phyloP scores from a whole-genome alignment of 345 rosid species.

The Acer saccharum region DNA sequence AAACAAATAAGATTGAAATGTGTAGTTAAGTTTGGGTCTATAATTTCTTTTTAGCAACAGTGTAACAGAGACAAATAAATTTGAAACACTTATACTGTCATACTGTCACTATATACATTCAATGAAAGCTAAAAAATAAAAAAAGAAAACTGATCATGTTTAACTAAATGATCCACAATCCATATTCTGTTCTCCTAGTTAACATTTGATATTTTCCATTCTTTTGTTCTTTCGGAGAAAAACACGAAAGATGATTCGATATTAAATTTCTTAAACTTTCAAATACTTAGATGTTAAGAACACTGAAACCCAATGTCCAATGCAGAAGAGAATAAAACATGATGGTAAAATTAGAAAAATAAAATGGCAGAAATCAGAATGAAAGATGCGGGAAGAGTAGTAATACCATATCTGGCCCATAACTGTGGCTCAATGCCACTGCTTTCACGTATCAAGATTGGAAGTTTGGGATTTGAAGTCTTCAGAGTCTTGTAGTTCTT shows the following conservation, averaged over 20 bases:
- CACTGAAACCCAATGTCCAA: too few species aligned
- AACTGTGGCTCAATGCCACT: slow-evolving; percentile 80
- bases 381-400: neutral
- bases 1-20: neutral
- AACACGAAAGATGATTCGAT: too few species aligned
- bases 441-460: slow-evolving; percentile 87
- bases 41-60: neutral
- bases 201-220: neutral
- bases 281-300: too few species aligned
- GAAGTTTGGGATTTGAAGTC: slow-evolving; percentile 84
- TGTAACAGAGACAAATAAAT: neutral
- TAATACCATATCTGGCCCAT: slow-evolving; percentile 94
- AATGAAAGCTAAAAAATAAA: neutral
- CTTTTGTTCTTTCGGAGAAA: neutral
- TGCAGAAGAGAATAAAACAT: too few species aligned
- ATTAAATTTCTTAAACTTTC: neutral
- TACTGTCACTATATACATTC: neutral
- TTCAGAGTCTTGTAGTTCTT: slow-evolving; percentile 86
- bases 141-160: neutral
- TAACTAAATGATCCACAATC: neutral
- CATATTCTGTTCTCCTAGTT: too few species aligned
- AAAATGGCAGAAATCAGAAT: neutral
- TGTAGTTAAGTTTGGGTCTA: neutral
- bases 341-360: neutral
- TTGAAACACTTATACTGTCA: neutral